A percentile compares a stretch with the other conserved stretches of the same genome.
Conservation (phyloP, 2,329 filamentous ascomycete species). For the Aspergillus latus region DNA sequence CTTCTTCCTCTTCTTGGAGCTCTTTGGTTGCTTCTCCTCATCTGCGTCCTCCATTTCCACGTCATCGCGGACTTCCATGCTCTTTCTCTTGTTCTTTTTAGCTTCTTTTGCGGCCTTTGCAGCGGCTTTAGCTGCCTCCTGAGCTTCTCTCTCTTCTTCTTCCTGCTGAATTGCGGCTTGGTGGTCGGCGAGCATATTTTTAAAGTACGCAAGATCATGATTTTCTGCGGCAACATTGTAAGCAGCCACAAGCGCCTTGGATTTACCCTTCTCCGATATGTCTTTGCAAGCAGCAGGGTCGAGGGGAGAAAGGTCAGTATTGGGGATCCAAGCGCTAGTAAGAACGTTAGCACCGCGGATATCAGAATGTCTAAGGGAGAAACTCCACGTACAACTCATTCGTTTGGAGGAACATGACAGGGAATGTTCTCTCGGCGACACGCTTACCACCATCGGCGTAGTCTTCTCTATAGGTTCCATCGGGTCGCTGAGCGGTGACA, state of each 20-base stretch:
- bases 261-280: conserved; percentile 68
- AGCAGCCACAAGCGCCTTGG: conserved; percentile 76
- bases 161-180: conserved; percentile 57
- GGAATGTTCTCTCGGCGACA: conserved; percentile 79
- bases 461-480: conserved; percentile 84
- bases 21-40: conserved; percentile 54
- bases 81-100: conserved; percentile 51
- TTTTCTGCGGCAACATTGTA: conserved; percentile 77
- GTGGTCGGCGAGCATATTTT: conserved; percentile 67
- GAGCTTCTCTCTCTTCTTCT: conserved; percentile 65
- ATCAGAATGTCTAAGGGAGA: conserved; percentile 7
- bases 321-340: conserved; percentile 84
- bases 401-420: conserved; percentile 90
- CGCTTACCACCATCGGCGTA: conserved; percentile 87
- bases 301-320: conserved; percentile 76
- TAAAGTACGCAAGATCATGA: conserved; percentile 78
- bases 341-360: conserved; percentile 15
- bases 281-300: conserved; percentile 70
- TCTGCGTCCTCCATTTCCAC: conserved; percentile 55
- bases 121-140: conserved; percentile 56
- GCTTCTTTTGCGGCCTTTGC: conserved; percentile 56
- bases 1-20: conserved; percentile 80
- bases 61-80: conserved; percentile 52
- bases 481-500: conserved; percentile 75
- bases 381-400: conserved; percentile 86